Conservation (phyloP, 225 moss, liverwort and hornwort species). For the Bryoerythrophyllum caledonicum region DNA sequence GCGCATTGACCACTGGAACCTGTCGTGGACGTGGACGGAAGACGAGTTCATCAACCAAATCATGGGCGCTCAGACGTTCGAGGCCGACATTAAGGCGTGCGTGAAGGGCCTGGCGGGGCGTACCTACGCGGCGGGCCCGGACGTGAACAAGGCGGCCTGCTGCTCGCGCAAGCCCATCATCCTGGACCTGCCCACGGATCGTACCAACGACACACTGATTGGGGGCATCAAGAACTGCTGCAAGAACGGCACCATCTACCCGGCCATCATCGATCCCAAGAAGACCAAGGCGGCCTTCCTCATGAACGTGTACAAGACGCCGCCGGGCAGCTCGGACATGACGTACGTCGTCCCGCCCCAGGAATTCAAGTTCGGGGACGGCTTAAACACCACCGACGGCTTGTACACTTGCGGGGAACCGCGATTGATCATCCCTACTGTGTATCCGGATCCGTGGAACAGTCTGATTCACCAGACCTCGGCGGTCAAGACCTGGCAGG, state of each 20-base stretch:
- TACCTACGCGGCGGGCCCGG: conserved; percentile 45
- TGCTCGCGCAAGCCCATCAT: conserved; percentile 61
- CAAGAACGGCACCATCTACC: conserved; percentile 82
- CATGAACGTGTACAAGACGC: conserved; percentile 53
- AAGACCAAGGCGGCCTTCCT: conserved; percentile 66
- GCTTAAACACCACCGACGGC: conserved; percentile 33
- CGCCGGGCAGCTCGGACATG: conserved; percentile 35
- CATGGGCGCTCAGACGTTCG: conserved; percentile 63
- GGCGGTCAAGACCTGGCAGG: conserved; percentile 81
- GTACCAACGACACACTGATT: conserved; percentile 44
- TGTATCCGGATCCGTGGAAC: conserved; percentile 46
- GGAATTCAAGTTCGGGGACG: conserved; percentile 55
- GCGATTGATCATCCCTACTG: conserved; percentile 53
- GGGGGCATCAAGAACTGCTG: conserved; percentile 71
- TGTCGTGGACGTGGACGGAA: conserved; percentile 79
- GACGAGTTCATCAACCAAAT: conserved; percentile 70
- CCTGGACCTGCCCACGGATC: conserved; percentile 61
- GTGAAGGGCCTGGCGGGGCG: conserved; percentile 57
- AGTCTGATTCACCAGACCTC: conserved; percentile 52
- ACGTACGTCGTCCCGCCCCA: conserved; percentile 51
- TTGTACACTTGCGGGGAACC: conserved; percentile 58
- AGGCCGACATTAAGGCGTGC: conserved; percentile 45
- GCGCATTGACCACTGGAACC: conserved; percentile 79
- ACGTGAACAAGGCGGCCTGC: conserved; percentile 70
- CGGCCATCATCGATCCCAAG: conserved; percentile 62